Conservation (phyloP, 2,329 filamentous ascomycete genomes). For the Fusarium sp. region DNA sequence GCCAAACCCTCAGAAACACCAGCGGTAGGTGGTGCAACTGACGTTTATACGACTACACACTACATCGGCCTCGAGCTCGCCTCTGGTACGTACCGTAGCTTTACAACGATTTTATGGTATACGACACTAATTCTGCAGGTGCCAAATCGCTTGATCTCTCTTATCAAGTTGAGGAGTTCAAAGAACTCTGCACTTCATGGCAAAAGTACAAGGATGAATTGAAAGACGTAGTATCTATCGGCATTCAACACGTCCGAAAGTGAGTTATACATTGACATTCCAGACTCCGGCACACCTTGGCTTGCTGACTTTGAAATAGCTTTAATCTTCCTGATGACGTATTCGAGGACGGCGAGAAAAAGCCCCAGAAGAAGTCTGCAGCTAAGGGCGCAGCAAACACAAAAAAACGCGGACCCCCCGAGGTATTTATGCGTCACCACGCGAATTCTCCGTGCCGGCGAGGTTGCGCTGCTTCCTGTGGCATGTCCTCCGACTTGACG, state of each 20-base stretch:
- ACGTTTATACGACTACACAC: constrained; percentile 88
- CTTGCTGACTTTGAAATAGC: constrained; percentile 59
- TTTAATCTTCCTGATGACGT: constrained; percentile 90
- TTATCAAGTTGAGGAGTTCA: constrained; percentile 87
- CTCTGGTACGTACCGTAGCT: constrained; percentile 67
- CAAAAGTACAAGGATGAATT: constrained; percentile 78
- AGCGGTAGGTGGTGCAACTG: constrained; percentile 40
- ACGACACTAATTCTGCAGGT: constrained; percentile 58
- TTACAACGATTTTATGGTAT: not conserved
- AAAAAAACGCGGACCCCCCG: constrained; percentile 63
- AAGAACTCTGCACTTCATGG: constrained; percentile 81
- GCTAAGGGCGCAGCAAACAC: constrained; percentile 53
- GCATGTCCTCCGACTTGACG: constrained; percentile 6
- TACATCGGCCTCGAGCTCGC: constrained; percentile 90
- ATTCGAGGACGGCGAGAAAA: constrained; percentile 82
- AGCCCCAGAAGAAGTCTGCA: constrained; percentile 69
- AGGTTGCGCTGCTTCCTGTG: constrained; percentile 15
- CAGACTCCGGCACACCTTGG: not conserved
- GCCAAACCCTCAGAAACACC: constrained; percentile 15
- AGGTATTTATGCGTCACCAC: constrained; percentile 52
- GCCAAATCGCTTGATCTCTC: constrained; percentile 81
- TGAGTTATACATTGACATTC: constrained; percentile 59
- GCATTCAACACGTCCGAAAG: constrained; percentile 87
- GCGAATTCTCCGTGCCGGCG: constrained; percentile 18
- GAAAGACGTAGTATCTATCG: constrained; percentile 71